Conservation (phyloP, 2,329 filamentous ascomycete species). For the Aschersonia sp. region DNA sequence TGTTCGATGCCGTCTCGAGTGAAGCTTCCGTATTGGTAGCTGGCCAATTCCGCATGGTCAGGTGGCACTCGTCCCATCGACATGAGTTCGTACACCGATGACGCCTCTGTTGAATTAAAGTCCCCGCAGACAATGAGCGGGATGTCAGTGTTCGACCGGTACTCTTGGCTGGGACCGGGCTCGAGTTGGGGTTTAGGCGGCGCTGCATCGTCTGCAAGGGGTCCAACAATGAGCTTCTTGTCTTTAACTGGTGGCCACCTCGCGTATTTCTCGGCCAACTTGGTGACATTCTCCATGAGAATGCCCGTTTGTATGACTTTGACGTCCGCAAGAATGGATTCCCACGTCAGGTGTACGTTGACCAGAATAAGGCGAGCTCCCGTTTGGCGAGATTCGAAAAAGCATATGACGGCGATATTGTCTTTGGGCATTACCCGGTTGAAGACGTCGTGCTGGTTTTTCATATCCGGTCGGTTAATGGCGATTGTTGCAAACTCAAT, state of each 20-base stretch:
- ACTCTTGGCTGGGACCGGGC: constrained; percentile 72
- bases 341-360: constrained; percentile 93
- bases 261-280: constrained; percentile 72
- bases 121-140: constrained; percentile 87
- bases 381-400: constrained; percentile 82
- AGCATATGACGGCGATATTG: constrained; percentile 83
- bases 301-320: constrained; percentile 95
- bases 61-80: constrained; percentile 64
- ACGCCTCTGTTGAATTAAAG: constrained; percentile 82
- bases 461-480: constrained; percentile 92
- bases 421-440: constrained; percentile 98
- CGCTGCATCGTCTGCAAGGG: constrained; percentile 26
- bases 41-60: constrained; percentile 65
- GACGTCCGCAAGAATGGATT: constrained; percentile 78
- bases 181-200: constrained; percentile 38
- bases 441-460: constrained; percentile 93
- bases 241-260: constrained; percentile 69
- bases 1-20: constrained; percentile 86
- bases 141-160: constrained; percentile 73
- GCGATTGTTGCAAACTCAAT: constrained; percentile 86
- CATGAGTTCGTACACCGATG: constrained; percentile 83
- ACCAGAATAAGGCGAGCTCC: constrained; percentile 86
- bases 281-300: constrained; percentile 80
- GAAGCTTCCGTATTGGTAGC: constrained; percentile 82
- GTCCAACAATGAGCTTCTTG: constrained; percentile 46